Conservation (phyloP, 1,284 basidiomycete genomes). For the Pseudozyma pruni region DNA sequence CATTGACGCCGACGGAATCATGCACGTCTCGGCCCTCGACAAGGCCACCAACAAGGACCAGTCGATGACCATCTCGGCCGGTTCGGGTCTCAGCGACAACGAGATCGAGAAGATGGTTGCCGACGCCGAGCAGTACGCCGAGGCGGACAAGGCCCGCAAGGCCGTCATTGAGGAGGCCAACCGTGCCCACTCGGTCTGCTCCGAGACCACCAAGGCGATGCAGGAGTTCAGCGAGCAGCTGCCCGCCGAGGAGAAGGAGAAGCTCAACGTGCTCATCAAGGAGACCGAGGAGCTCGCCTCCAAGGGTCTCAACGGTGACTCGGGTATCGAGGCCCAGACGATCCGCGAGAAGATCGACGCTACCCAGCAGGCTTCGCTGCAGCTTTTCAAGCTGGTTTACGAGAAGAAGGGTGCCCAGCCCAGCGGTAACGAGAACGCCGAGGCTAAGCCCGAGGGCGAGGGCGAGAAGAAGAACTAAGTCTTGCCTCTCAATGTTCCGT, state of each 20-base stretch:
- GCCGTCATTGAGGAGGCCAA: slow-evolving; percentile 94
- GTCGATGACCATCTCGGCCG: slow-evolving; percentile 66
- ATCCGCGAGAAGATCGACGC: slow-evolving; percentile 94
- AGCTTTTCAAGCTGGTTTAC: slow-evolving; percentile 98
- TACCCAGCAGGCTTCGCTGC: slow-evolving; percentile 94
- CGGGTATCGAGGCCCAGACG: slow-evolving; percentile 80
- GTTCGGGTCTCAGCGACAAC: slow-evolving; percentile 64
- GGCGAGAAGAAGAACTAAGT: slow-evolving; percentile 64
- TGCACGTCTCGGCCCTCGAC: slow-evolving; percentile 67
- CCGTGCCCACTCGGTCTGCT: slow-evolving; percentile 92
- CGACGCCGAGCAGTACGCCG: slow-evolving; percentile 67
- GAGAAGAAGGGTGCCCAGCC: slow-evolving; percentile 86
- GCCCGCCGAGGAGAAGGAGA: slow-evolving; percentile 90
- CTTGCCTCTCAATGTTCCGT: background rate
- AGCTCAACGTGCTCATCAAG: slow-evolving; percentile 75
- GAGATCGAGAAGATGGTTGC: slow-evolving; percentile 67
- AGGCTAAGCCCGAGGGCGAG: slow-evolving; percentile 51
- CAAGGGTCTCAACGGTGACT: slow-evolving; percentile 90
- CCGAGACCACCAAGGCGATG: slow-evolving; percentile 97
- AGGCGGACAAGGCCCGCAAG: slow-evolving; percentile 79
- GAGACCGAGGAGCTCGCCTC: slow-evolving; percentile 91
- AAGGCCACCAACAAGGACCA: slow-evolving; percentile 67
- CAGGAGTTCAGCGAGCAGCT: slow-evolving; percentile 97
- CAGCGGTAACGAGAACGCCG: slow-evolving; percentile 31
- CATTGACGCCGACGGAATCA: slow-evolving; percentile 67